phyloP scores from a whole-genome alignment of 371 early-diverging fungal species.

The Syncephalastrum contaminatum region DNA sequence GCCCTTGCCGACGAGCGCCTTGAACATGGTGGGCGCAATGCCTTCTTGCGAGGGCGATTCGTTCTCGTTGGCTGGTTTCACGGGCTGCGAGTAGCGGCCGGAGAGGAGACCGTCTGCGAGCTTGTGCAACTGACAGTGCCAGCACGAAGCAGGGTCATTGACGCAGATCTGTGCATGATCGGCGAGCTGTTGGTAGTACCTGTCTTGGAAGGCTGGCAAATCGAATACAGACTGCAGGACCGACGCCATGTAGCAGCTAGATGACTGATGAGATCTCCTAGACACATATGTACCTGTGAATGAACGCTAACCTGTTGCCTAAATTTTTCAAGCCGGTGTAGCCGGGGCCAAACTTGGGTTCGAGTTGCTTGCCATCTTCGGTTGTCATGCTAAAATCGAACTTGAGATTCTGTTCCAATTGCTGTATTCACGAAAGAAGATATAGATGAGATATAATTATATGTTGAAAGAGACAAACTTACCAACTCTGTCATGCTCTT shows the following conservation, averaged over 20 bases:
- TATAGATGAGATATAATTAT: not conserved
- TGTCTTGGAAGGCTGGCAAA: slow-evolving; percentile 65
- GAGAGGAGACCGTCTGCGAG: slow-evolving; percentile 86
- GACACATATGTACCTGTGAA: not conserved
- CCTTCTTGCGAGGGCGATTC: slow-evolving; percentile 62
- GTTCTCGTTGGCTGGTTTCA: slow-evolving; percentile 28
- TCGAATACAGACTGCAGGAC: slow-evolving; percentile 85
- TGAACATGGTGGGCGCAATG: slow-evolving; percentile 89
- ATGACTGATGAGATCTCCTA: not conserved
- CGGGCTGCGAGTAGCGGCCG: slow-evolving; percentile 78
- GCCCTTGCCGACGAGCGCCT: slow-evolving; percentile 81
- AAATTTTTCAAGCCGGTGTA: slow-evolving; percentile 92
- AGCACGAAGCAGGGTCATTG: slow-evolving; percentile 68
- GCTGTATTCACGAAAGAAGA: slow-evolving; percentile 34
- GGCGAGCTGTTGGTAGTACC: slow-evolving; percentile 51
- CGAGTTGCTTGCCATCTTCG: slow-evolving; percentile 87
- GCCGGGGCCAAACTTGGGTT: slow-evolving; percentile 86
- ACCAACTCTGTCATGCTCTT: slow-evolving; percentile 91
- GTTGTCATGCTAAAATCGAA: slow-evolving; percentile 98
- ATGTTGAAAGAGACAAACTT: not conserved
- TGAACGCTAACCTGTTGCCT: slow-evolving; percentile 77
- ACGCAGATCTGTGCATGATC: slow-evolving; percentile 71
- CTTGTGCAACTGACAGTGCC: slow-evolving; percentile 89
- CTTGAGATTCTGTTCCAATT: slow-evolving; percentile 93
- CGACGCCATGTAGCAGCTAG: slow-evolving; percentile 95